Conservation (phyloP, 164 flowering plant genomes). For the Vitis rupestris region DNA sequence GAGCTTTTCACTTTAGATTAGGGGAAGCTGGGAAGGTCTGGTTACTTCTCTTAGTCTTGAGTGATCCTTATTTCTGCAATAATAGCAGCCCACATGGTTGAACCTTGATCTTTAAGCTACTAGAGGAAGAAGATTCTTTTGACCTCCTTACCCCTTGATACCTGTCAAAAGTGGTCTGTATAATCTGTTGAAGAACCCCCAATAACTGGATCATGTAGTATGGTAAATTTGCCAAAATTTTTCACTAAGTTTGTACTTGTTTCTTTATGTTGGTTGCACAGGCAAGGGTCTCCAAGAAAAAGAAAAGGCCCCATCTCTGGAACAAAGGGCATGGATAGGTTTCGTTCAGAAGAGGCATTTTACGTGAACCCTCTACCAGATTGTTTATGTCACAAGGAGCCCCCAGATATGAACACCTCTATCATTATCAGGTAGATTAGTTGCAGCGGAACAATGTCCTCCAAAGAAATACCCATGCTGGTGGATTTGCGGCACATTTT, state of each 20-base stretch:
- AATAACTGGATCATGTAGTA: too few species aligned
- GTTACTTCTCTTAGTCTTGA: too few species aligned
- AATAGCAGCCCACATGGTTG: too few species aligned
- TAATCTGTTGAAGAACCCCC: too few species aligned
- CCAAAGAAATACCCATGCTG: neutral
- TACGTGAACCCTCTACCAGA: slow-evolving; percentile 95
- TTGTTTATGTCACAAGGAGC: slow-evolving; percentile 66
- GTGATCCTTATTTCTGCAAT: too few species aligned
- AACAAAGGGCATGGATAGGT: slow-evolving; percentile 89
- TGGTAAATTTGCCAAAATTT: neutral
- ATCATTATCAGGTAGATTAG: slow-evolving; percentile 14
- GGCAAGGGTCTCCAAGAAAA: slow-evolving; percentile 92
- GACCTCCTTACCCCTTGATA: too few species aligned
- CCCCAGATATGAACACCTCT: slow-evolving; percentile 24
- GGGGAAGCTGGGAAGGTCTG: too few species aligned
- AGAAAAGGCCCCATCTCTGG: slow-evolving; percentile 94
- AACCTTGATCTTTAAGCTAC: too few species aligned
- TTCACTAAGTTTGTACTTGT: neutral
- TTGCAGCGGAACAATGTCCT: slow-evolving; percentile 3
- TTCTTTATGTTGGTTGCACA: slow-evolving; percentile 26
- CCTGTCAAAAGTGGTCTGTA: too few species aligned
- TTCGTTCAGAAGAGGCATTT: slow-evolving; percentile 92
- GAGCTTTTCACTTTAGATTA: too few species aligned
- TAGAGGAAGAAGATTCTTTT: too few species aligned
- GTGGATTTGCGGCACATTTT: neutral